Evolutionary conservation across 192 early-diverging fungal genomes (phyloP), one percentile per base, ranked within the genome.

Genomic region (Kickxella alabastrina): DNA sequence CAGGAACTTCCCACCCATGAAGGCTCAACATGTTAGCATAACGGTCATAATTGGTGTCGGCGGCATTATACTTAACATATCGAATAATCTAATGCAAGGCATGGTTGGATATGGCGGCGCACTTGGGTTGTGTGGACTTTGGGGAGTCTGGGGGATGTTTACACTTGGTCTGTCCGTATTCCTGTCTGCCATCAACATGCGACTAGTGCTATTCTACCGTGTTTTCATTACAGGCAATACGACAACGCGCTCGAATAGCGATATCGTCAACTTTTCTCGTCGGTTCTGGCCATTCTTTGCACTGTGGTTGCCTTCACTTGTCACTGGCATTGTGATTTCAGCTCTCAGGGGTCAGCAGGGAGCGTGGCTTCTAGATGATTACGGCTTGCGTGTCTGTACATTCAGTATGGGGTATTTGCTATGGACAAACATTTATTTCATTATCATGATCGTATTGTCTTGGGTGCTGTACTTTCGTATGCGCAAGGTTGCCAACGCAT

Each of bases 191-290:
- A 49, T 68, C 37, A 68, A 61, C 40, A 68, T 68, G 65, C 65
- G 65, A 2, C 37, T 68, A 35, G 53, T 68, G 10, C 37, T 68
- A 23, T 68, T 68, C 25, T 61, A 68, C 43, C 58, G 65, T 19
- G 43, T 68, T 7, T 68, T 68, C 28, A 57, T 68, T n/a, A 68
- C 65, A 5, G 65, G 65, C 3, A 68, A 68, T 47, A 68, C 52
- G 3, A 42, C 51, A n/a, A 37, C 15, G 10, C 65, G 48, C 14
- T 38, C 65, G 10, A 51, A 44, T 13, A 60, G 31, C 26, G 37
- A 36, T 5, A 8, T 51, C 1, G 6, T 50, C 48, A 68, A 56
- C 48, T 68, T 68, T 46, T 40, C 52, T 29, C 65, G 65, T 19
- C 57, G 65, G 17, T 68, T 56, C 35, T 68, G 65, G 65, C 65